These are phyloP conservation scores for Brassica rapa DNA, from an alignment of 345 rosid species.

Conservation along the genomic window DNA sequence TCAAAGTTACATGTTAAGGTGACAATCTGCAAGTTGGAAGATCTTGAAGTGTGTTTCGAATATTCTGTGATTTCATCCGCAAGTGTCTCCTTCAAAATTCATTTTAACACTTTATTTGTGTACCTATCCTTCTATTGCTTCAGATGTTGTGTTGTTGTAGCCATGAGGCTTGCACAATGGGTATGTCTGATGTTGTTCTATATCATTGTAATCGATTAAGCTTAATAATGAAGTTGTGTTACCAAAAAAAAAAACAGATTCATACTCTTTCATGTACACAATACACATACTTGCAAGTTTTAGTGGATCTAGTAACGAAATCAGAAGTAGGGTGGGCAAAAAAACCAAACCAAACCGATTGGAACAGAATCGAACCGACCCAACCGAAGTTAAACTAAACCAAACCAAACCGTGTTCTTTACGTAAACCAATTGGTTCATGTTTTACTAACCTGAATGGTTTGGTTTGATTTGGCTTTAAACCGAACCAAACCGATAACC, in stretches of 20 bases:
- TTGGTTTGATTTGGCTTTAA: too few species aligned
- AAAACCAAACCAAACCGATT: too few species aligned
- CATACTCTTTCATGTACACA: not conserved
- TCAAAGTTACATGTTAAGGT: not conserved
- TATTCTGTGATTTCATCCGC: not conserved
- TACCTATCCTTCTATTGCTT: not conserved
- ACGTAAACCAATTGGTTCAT: too few species aligned
- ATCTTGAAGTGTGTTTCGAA: not conserved
- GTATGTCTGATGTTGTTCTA: not conserved
- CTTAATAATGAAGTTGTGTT: not conserved
- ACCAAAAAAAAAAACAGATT: not conserved
- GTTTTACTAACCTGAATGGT: too few species aligned
- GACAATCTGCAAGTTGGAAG: not conserved
- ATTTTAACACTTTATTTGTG: not conserved
- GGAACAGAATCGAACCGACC: too few species aligned
- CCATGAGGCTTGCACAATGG: not conserved
- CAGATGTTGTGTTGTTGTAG: not conserved
- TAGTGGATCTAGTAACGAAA: conserved; percentile 8
- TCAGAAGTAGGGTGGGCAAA: not conserved
- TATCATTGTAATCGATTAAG: not conserved
- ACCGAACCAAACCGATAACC: too few species aligned
- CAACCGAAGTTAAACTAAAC: too few species aligned
- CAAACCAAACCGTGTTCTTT: too few species aligned
- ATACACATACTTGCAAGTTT: conserved; percentile 5
- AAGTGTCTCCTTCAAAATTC: not conserved